Evolutionary conservation across 441 rosid genomes (phyloP), one percentile per base, ranked within the genome.

Genomic region (Adansonia rubrostipa): DNA sequence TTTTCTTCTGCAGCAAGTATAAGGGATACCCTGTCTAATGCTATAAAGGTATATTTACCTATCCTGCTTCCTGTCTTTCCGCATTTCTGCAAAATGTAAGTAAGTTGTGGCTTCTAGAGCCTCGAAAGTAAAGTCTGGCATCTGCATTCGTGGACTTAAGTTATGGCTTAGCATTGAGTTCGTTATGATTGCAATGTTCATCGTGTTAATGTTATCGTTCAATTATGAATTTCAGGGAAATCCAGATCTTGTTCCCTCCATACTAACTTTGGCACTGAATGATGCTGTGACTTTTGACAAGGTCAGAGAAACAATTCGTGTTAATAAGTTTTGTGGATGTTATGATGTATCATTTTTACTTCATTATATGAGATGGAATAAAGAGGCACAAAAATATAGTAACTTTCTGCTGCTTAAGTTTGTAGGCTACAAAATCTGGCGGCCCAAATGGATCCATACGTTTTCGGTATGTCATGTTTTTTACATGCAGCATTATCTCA

Each of bases 391-490:
- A 3, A 67, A 33, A 56, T 51, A 48, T 47, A 22, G 73, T 78
- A 50, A 76, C 48, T 65, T 62, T 73, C 58, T 79, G 74, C 65
- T 86, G 76, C 73, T 77, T 57, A 76, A 78, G 66, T 75, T 77
- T 86, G 79, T 80, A 95, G 97, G 91, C 92, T 83, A 85, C 98
- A 77, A 95, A 95, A 87, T 82, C 98, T 56, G 99, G 98, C 11
- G 99, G 98, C 45, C 88, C 99, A 64, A 95, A 95, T 86, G 98
- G 98, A 84, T 95, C 99, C 36, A 81, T 93, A 78, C 88, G 93
- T 44, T 87, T 95, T 86, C 91, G 98, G 99, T 92, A 90, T 60
- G 36, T 10, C 50, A 58, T 60, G 57, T 76, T 78, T 71, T 74
- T 40, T 77, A 40, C 54, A 67, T 57, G 9, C 71, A 20, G 58